These are phyloP conservation scores for Dothistroma pini DNA, from an alignment of 2,329 filamentous ascomycete species.

Conservation along the genomic window DNA sequence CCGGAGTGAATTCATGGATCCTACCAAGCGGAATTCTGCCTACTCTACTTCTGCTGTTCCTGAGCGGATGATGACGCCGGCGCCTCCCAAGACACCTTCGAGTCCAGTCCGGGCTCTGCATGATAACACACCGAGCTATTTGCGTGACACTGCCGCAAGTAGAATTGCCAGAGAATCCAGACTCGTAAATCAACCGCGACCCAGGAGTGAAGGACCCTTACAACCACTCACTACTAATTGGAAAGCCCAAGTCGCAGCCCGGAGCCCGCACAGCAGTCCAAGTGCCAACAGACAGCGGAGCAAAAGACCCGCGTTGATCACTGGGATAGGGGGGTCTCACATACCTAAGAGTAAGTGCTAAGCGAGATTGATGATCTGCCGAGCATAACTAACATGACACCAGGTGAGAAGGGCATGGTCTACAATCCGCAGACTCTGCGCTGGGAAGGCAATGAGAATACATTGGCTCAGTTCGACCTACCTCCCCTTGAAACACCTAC, in stretches of 20 bases:
- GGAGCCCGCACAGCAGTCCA: slow-evolving; percentile 50
- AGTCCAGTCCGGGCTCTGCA: slow-evolving; percentile 46
- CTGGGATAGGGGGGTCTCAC: slow-evolving; percentile 71
- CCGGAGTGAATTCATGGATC: slow-evolving; percentile 31
- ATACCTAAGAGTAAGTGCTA: slow-evolving; percentile 70
- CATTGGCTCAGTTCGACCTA: slow-evolving; percentile 70
- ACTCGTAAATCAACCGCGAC: slow-evolving; percentile 41
- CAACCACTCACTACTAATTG: slow-evolving; percentile 56
- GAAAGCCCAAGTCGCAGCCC: slow-evolving; percentile 53
- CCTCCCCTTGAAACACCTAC: slow-evolving; percentile 36
- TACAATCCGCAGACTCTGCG: slow-evolving; percentile 83
- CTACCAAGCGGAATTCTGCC: slow-evolving; percentile 24
- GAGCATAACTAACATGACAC: slow-evolving; percentile 10
- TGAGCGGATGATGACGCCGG: slow-evolving; percentile 47
- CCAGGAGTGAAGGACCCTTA: slow-evolving; percentile 48
- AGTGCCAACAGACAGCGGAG: slow-evolving; percentile 47
- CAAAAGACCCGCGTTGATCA: slow-evolving; percentile 76
- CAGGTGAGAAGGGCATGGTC: slow-evolving; percentile 89
- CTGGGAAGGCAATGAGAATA: slow-evolving; percentile 97
- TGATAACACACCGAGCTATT: slow-evolving; percentile 56
- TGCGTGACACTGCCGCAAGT: slow-evolving; percentile 63
- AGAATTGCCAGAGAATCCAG: slow-evolving; percentile 59
- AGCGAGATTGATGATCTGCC: slow-evolving; percentile 1
- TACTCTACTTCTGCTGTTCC: slow-evolving; percentile 30
- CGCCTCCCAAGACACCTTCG: slow-evolving; percentile 50